A percentile compares a stretch with the other conserved stretches of the same genome.
Conservation (phyloP, 805 yeast genomes). For the Saturnispora serradocipensis region DNA sequence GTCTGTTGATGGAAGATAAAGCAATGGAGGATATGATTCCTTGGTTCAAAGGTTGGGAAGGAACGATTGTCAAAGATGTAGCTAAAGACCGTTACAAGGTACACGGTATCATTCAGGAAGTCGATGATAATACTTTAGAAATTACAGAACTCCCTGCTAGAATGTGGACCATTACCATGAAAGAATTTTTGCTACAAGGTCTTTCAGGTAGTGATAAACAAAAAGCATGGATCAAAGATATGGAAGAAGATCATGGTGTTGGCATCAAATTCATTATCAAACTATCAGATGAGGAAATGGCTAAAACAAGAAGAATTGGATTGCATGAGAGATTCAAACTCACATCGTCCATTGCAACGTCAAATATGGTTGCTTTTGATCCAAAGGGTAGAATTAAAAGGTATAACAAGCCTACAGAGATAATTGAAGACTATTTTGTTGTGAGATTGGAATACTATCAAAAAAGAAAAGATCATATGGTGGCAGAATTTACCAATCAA, state of each 20-base stretch:
- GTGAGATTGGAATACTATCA: constrained; percentile 87
- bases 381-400: constrained; percentile 78
- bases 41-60: constrained; percentile 96
- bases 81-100: constrained; percentile 64
- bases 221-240: constrained; percentile 83
- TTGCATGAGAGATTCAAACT: constrained; percentile 78
- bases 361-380: constrained; percentile 95
- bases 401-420: constrained; percentile 68
- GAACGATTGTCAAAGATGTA: constrained; percentile 51
- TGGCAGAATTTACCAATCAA: constrained; percentile 60
- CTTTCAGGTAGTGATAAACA: constrained; percentile 66
- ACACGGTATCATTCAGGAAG: constrained; percentile 71
- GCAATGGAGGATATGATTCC: constrained; percentile 70
- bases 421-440: constrained; percentile 73
- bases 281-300: constrained; percentile 74
- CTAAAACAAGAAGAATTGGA: constrained; percentile 63
- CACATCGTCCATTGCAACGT: constrained; percentile 53
- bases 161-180: constrained; percentile 87
- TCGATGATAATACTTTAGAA: constrained; percentile 71
- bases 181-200: constrained; percentile 71
- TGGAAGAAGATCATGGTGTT: constrained; percentile 87
- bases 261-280: constrained; percentile 73
- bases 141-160: constrained; percentile 90
- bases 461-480: constrained; percentile 75
- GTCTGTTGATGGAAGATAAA: constrained; percentile 63